These are phyloP conservation scores for Penicillium angulare DNA, from an alignment of 495 filamentous ascomycete genomes.

Conservation along the genomic window DNA sequence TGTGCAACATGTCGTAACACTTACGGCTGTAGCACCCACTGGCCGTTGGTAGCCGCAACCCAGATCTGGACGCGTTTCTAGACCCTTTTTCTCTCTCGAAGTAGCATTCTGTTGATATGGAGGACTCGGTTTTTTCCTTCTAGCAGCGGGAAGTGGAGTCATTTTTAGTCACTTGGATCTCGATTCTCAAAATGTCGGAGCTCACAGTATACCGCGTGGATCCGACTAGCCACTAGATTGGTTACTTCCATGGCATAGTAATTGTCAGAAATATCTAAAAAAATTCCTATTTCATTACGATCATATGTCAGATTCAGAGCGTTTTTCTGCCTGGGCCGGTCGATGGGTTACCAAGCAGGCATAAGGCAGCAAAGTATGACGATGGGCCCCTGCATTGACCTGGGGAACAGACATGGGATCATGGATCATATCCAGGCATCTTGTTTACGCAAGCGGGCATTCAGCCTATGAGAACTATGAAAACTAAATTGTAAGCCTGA, in stretches of 20 bases:
- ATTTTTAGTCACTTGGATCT: not conserved
- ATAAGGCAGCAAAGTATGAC: too few species aligned
- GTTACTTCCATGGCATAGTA: too few species aligned
- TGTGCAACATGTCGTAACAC: not conserved
- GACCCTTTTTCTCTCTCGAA: not conserved
- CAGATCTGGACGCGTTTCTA: not conserved
- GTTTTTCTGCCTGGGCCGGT: too few species aligned
- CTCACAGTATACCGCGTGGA: not conserved
- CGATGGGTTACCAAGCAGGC: too few species aligned
- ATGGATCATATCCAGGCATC: too few species aligned
- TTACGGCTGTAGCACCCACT: not conserved
- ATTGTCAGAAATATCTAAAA: too few species aligned
- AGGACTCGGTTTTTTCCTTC: not conserved
- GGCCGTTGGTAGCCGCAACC: conserved; percentile 4
- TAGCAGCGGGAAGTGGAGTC: conserved; percentile 3
- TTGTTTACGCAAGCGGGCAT: too few species aligned
- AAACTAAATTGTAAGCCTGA: not conserved
- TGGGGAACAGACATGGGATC: too few species aligned
- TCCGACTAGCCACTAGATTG: not conserved
- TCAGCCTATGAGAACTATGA: not conserved
- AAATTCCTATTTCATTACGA: too few species aligned
- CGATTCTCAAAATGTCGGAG: not conserved
- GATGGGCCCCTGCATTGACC: too few species aligned
- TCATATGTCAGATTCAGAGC: too few species aligned
- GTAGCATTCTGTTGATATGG: not conserved